Evolutionary conservation across 2,329 filamentous ascomycete genomes (phyloP), one percentile per base, ranked within the genome.

Genomic region (Furcasterigmium furcatum): DNA sequence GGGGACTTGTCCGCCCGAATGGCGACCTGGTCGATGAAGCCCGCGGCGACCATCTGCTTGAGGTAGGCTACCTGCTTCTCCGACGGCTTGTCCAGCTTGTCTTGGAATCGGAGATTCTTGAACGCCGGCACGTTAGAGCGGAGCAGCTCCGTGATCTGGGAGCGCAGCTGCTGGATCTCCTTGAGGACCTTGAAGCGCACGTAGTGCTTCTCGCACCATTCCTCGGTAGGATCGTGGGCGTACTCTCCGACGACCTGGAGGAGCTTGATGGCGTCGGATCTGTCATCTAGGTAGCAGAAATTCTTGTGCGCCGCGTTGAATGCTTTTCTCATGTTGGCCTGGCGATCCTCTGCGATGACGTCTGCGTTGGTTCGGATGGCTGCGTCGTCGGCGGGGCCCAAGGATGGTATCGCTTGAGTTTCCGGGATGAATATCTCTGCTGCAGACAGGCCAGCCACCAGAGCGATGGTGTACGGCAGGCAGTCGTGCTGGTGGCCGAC

Each of bases 1-100:
- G 90, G 88, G 0, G 89, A 77, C n/a, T 90, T 73, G 64, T 99
- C 92, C 4, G 88, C 89, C 49, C 94, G 88, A 55, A 97, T 91
- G 38, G 94, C 94, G 34, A 99, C 80, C 55, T 96, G 88, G 65
- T 99, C 94, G 58, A 97, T 83, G 69, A 96, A 97, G 1, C 92
- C 94, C 0, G 90, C 87, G 0, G 92, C 89, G 19, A 89, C 84
- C 69, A 97, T 95, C 61, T 96, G 89, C 64, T 95, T 95, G 22
- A 99, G 73, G 1, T 89, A 83, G 39, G 84, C 84, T 22, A 95
- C 72, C 59, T 91, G 85, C 53, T 84, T 86, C 7, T 82, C 70
- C 0, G 80, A 79, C 0, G 82, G 82, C 1, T 74, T 72, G 40
- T 77, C 71, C 3, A 86, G 71, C 55, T 74, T 76, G 24, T 82